Evolutionary conservation across 148 eudicot species (phyloP).

Genomic region (Fagopyrum tataricum): DNA sequence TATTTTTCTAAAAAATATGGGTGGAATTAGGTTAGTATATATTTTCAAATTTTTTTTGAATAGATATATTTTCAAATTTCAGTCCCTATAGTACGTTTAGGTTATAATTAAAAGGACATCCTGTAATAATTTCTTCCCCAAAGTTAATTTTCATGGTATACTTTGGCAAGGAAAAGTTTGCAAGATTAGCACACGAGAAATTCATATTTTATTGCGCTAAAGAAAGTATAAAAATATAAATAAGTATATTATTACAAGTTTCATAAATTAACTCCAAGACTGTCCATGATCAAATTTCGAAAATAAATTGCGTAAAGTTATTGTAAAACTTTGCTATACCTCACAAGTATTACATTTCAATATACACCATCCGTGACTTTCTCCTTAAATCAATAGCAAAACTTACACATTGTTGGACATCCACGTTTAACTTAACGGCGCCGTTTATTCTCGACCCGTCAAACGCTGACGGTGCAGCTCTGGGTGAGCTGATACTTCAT

Average conservation of each 20-base stretch:
- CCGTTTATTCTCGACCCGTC: conserved; percentile 10
- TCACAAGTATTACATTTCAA: not conserved
- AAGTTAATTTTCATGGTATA: no score
- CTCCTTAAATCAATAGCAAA: not conserved
- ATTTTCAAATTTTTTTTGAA: no score
- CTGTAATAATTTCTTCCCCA: no score
- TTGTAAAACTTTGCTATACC: not conserved
- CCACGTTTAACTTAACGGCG: not conserved
- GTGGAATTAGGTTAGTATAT: not conserved
- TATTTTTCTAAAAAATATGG: not conserved
- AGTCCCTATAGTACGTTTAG: not conserved
- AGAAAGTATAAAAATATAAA: not conserved
- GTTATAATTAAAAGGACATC: no score
- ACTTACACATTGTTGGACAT: not conserved
- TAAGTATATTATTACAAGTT: not conserved
- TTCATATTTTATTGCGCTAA: not conserved
- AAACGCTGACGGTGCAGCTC: conserved; percentile 51
- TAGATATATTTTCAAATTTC: no score
- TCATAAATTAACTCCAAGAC: not conserved
- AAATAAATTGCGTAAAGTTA: not conserved
- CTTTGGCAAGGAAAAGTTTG: not conserved
- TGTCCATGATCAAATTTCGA: not conserved
- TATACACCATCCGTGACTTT: not conserved
- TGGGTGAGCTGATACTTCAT: conserved; percentile 55
- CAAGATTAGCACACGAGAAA: not conserved